Evolutionary conservation across 2,329 filamentous ascomycete genomes (phyloP).

Genomic region (Tolypocladium tropicale): DNA sequence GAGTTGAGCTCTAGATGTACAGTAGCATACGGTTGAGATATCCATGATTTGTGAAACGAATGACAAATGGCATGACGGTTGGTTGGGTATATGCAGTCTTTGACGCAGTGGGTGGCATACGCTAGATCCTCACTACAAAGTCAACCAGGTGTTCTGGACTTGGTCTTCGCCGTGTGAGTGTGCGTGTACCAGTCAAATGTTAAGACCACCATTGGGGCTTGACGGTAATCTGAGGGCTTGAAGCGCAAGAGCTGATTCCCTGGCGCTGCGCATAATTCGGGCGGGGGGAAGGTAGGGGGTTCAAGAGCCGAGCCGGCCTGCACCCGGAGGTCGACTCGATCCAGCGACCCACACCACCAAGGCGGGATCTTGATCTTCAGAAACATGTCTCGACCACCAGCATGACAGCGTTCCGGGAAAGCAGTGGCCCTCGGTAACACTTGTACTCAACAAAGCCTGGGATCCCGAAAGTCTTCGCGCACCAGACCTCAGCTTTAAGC

Average conservation of each 20-base stretch:
- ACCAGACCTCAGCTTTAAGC: neutral
- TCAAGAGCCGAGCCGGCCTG: neutral
- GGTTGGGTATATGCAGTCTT: slow-evolving; percentile 1
- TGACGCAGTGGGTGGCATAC: neutral
- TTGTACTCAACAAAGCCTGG: neutral
- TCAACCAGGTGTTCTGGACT: neutral
- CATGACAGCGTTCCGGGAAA: neutral
- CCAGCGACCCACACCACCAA: neutral
- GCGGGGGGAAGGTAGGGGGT: too few species aligned
- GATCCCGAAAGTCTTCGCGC: neutral
- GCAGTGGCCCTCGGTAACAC: too few species aligned
- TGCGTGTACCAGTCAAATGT: too few species aligned
- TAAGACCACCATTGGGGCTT: too few species aligned
- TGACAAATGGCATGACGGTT: slow-evolving; percentile 8
- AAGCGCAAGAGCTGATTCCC: neutral
- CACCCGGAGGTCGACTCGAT: neutral
- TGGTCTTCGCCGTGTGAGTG: neutral
- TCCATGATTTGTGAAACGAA: slow-evolving; percentile 24
- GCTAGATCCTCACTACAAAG: neutral
- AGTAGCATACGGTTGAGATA: slow-evolving; percentile 32
- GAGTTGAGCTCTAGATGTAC: slow-evolving; percentile 24
- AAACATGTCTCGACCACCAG: neutral
- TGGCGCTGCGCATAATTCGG: neutral
- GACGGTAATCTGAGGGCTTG: too few species aligned
- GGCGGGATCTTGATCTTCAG: neutral